Evolutionary conservation across 441 rosid species (phyloP).

Genomic region (Pelargonium cotyledonis): DNA sequence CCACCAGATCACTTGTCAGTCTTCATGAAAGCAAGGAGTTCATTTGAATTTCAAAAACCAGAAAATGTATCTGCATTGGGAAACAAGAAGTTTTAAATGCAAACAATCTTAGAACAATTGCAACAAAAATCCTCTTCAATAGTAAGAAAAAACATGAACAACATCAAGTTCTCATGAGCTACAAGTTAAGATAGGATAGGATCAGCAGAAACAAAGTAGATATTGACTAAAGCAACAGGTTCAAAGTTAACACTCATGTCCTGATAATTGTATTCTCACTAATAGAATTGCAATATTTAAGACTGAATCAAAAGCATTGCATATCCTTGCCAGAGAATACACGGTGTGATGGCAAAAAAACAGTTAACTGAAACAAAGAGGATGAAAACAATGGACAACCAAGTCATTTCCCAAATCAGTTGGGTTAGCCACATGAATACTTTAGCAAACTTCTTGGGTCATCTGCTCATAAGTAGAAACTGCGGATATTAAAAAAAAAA

Average conservation of each 20-base stretch:
- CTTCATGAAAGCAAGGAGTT: slow-evolving; percentile 16
- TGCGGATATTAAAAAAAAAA: not conserved
- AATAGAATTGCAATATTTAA: not conserved
- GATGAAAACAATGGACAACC: not conserved
- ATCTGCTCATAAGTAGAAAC: too few species aligned
- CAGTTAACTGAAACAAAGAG: not conserved
- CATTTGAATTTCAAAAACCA: not conserved
- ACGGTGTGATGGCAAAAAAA: not conserved
- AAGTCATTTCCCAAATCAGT: not conserved
- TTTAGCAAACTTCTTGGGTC: too few species aligned
- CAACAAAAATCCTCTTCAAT: not conserved
- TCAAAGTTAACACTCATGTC: not conserved
- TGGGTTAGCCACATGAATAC: too few species aligned
- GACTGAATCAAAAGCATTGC: not conserved
- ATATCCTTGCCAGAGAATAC: not conserved
- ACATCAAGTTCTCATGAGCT: not conserved
- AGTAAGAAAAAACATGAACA: not conserved
- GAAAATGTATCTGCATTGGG: not conserved
- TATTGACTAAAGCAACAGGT: not conserved
- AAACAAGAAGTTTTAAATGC: not conserved
- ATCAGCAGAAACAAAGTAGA: not conserved
- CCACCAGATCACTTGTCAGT: slow-evolving; percentile 24
- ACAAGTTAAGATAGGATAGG: not conserved
- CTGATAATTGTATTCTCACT: not conserved
- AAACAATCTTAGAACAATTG: not conserved